Evolutionary conservation across 495 filamentous ascomycete species (phyloP), one percentile per base, ranked within the genome.

Genomic region (Bombardia bombarda): DNA sequence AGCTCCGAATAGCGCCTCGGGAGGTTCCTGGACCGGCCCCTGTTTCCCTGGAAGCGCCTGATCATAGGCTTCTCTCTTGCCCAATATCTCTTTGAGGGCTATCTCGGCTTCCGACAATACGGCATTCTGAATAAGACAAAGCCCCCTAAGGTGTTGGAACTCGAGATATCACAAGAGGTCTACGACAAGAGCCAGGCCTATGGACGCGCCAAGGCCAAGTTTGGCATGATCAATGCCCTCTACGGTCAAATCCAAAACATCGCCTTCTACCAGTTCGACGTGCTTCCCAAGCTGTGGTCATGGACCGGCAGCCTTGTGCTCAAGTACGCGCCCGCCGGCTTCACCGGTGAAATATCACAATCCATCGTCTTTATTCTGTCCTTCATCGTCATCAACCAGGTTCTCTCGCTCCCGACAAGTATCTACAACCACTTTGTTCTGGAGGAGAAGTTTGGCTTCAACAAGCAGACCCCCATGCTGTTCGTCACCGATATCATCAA

Each of bases 391-490:
- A 75, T 87, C 53, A 82, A 86, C 26, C 84, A 87, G 51, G 52
- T 84, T 37, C 63, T 93, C 43, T 83, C 80, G 28, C 68, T 97
- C 36, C 93, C 93, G 13, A 77, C 84, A 42, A 82, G 74, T 40
- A 84, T 95, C 58, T 98, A 96, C 72, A 81, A 87, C 69, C 89
- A 83, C 1, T 98, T 98, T 58, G 85, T 95, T 31, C 73, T 97
- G 32, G 92, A 98, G 60, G 88, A 97, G 72, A 86, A 88, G 56
- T 98, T 90, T 61, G 93, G 92, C 19, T 98, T 98, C 76, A 98
- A 98, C 65, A 97, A 98, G 72, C 87, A 93, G 69, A 97, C 92
- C 0, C 63, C 85, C 30, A 82, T 81, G 64, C 72, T 96, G 3
- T 98, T 89, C 73, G 66, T 97, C 33, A 86, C 80, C 50, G 92